These are phyloP conservation scores for Scedosporium minutisporum DNA, from an alignment of 2,329 filamentous ascomycete species.

Conservation along the genomic window DNA sequence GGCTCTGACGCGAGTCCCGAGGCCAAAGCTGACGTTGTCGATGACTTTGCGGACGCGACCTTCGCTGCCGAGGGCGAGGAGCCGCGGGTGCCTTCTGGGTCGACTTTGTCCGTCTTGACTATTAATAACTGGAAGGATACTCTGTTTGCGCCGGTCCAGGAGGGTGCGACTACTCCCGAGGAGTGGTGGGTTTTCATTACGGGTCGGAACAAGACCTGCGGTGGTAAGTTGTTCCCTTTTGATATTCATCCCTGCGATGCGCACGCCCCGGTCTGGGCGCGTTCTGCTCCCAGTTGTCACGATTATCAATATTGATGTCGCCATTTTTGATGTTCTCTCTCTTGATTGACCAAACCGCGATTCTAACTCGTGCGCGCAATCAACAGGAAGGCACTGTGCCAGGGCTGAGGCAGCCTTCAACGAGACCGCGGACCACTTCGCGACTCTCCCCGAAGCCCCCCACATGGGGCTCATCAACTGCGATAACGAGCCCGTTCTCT, in stretches of 20 bases:
- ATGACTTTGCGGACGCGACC: conserved; percentile 31
- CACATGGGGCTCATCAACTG: conserved; percentile 64
- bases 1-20: not conserved
- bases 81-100: conserved; percentile 23
- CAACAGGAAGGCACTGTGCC: conserved; percentile 36
- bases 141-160: conserved; percentile 51
- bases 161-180: conserved; percentile 52
- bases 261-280: too few species aligned
- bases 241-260: too few species aligned
- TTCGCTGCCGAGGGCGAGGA: conserved; percentile 37
- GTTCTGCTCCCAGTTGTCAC: too few species aligned
- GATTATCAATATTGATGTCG: too few species aligned
- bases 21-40: not conserved
- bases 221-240: conserved; percentile 31
- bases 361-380: not conserved
- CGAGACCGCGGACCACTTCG: conserved; percentile 55
- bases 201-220: conserved; percentile 71
- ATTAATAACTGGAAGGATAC: conserved; percentile 63
- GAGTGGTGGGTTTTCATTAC: conserved; percentile 70
- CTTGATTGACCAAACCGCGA: not conserved
- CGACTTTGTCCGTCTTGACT: conserved; percentile 41
- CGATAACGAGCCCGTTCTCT: conserved; percentile 64
- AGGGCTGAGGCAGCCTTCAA: conserved; percentile 56
- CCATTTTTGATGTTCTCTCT: not conserved
- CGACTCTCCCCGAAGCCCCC: conserved; percentile 49